Conservation (phyloP, 345 rosid species). For the Eucalyptus camaldulensis region DNA sequence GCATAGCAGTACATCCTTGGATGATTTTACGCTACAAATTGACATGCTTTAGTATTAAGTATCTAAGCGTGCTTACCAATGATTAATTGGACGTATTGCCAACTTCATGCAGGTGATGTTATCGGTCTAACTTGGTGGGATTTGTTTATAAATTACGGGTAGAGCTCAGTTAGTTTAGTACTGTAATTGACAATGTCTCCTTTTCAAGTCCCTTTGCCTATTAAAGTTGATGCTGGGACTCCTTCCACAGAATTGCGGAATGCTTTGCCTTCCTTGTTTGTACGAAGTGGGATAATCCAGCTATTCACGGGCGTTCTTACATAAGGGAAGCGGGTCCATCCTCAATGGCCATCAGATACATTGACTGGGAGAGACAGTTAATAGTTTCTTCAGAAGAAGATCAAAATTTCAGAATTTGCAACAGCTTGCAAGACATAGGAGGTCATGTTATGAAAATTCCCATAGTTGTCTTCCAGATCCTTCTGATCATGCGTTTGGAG, state of each 20-base stretch:
- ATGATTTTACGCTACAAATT: neutral
- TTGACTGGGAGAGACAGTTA: conserved; percentile 67
- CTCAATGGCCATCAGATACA: conserved; percentile 32
- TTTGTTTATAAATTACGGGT: conserved; percentile 83
- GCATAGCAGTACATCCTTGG: neutral
- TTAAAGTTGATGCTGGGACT: neutral
- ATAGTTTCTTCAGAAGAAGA: conserved; percentile 53
- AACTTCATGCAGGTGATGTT: conserved; percentile 53
- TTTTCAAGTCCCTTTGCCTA: neutral
- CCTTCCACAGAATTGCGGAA: conserved; percentile 66
- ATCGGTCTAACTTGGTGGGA: conserved; percentile 95
- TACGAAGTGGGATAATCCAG: conserved; percentile 82
- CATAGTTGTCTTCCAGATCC: conserved; percentile 48
- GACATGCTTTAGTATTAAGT: neutral
- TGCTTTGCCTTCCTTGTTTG: conserved; percentile 91
- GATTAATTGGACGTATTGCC: neutral
- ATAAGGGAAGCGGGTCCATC: conserved; percentile 46
- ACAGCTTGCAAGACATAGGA: conserved; percentile 73
- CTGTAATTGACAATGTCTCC: neutral
- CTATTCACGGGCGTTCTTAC: conserved; percentile 57
- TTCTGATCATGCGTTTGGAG: conserved; percentile 90
- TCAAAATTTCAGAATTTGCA: conserved; percentile 31
- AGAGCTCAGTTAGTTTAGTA: conserved; percentile 1
- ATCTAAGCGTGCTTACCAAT: neutral
- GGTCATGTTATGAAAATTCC: conserved; percentile 94